Evolutionary conservation across 306 rosid species (phyloP).

Genomic region (Fragaria vesca): DNA sequence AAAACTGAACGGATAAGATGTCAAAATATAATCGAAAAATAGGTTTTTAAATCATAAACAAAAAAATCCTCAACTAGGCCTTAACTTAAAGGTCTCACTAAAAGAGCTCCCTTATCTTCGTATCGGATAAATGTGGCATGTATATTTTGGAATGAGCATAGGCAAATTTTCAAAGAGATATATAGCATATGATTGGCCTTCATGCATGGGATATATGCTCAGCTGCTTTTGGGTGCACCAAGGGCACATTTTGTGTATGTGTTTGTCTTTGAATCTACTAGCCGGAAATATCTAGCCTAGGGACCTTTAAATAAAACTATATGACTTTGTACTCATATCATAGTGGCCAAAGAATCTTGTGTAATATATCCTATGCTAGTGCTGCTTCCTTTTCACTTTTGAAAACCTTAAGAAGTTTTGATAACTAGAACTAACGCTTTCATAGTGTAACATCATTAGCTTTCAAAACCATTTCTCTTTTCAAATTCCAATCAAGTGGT

Average conservation of each 20-base stretch:
- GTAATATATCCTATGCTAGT: constrained; percentile 1
- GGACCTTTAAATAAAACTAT: constrained; percentile 8
- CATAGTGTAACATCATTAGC: neutral
- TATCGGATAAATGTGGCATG: too few relatives aligned
- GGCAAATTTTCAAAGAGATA: too few relatives aligned
- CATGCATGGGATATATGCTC: neutral
- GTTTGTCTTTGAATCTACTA: constrained; percentile 11
- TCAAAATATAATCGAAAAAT: too few relatives aligned
- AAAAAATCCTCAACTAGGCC: too few relatives aligned
- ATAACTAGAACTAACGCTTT: neutral
- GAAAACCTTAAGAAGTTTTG: neutral
- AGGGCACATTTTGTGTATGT: constrained; percentile 14
- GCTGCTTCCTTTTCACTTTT: neutral
- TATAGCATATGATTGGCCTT: too few relatives aligned
- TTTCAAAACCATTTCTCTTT: neutral
- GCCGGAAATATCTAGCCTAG: constrained; percentile 21
- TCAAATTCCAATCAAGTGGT: neutral
- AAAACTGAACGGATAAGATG: too few relatives aligned
- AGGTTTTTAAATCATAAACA: too few relatives aligned
- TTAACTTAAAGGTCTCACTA: too few relatives aligned
- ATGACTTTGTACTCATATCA: constrained; percentile 11
- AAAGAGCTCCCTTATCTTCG: neutral
- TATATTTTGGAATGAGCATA: too few relatives aligned
- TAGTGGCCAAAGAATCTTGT: constrained; percentile 1
- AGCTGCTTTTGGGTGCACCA: constrained; percentile 43